A percentile compares a stretch with the other conserved stretches of the same genome.
phyloP scores from a whole-genome alignment of 192 early-diverging fungal genomes.

The Coemansia sp. region DNA sequence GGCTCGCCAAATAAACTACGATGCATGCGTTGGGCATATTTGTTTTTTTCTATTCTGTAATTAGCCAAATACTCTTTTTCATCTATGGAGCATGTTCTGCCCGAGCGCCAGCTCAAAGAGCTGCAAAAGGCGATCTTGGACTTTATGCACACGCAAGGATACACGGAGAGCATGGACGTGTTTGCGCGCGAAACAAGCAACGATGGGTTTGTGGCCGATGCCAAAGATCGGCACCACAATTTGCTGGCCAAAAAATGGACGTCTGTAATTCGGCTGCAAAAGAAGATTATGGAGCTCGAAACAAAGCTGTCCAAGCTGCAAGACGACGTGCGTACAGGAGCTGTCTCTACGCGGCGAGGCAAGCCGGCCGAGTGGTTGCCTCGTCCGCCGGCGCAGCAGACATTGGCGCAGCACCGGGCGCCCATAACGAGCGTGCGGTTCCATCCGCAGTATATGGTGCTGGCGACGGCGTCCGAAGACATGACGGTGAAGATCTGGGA shows the following conservation, averaged over 20 bases:
- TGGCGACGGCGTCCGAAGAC: slow-evolving; percentile 91
- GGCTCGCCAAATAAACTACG: too few relatives aligned
- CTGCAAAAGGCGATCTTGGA: slow-evolving; percentile 78
- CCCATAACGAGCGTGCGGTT: slow-evolving; percentile 82
- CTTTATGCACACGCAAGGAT: slow-evolving; percentile 79
- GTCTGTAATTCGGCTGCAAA: slow-evolving; percentile 89
- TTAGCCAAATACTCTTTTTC: slow-evolving; percentile 1
- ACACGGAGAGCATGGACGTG: slow-evolving; percentile 63
- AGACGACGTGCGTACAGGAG: slow-evolving; percentile 67
- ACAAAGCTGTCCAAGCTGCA: slow-evolving; percentile 73
- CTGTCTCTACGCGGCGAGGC: slow-evolving; percentile 42
- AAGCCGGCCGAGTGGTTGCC: slow-evolving; percentile 78
- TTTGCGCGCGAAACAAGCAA: slow-evolving; percentile 73
- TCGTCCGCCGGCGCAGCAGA: slow-evolving; percentile 71
- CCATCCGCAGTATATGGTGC: slow-evolving; percentile 79
- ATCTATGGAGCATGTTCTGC: slow-evolving; percentile 51
- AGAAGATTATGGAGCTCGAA: slow-evolving; percentile 96
- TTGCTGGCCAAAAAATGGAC: slow-evolving; percentile 80
- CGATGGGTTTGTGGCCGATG: slow-evolving; percentile 69
- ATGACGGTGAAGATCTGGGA: slow-evolving; percentile 93
- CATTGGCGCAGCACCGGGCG: slow-evolving; percentile 74
- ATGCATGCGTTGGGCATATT: background rate
- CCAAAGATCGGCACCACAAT: slow-evolving; percentile 62
- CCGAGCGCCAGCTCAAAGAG: slow-evolving; percentile 74
- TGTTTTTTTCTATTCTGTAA: background rate